Base-by-base conservation (phyloP, 2,329 filamentous ascomycete species). In the Mycosphaerelloides madeirae region DNA sequence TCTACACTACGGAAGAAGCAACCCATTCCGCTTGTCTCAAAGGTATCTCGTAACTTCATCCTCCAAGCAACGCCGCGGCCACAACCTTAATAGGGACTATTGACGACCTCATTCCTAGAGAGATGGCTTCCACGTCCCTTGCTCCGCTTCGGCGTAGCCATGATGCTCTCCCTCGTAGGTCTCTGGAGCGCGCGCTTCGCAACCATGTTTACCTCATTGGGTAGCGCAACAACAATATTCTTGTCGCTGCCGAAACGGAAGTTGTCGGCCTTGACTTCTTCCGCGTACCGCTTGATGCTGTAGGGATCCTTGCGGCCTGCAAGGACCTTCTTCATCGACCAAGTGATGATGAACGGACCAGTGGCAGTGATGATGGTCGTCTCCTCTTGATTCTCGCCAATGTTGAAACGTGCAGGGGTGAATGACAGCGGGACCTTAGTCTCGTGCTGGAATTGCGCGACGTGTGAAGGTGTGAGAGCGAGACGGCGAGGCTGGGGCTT, bases 131-230 rank as follows among this genome's bases (percentile, higher is more conserved):
- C 74, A 41, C 62, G 48, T 3, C 58, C 62, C 49, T 56, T 61
- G 33, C 51, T 55, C 44, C 56, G 54, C 44, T 49, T 49, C 31
- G 62, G 64, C 32, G 63, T 65, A 34, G 69, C 86, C 62, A 64
- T 64, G 65, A 98, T 97, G 66, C 89, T 96, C 73, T 98, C 89
- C 29, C 93, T 76, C 1, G 93, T 97, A 1, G 91, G 89, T 61
- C 83, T 83, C 74, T 87, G 87, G 62, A 98, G 78, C 45, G 81
- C 84, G 57, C 84, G 79, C 68, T 91, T 90, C 35, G 84, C 85
- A 11, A 98, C 87, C 90, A 97, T 97, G 68, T 96, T 94, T 56
- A 98, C 93, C 66, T 97, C 90, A 63, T 98, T 95, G 2, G 93
- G 90, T 52, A 98, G 73, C 1, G 93, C 93, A 29, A 98, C 91